Percentiles rank a stretch among this genome's conserved stretches.
These are phyloP conservation scores for Geotrichum citri-aurantii DNA, from an alignment of 1,139 yeast genomes.

Conservation along the genomic window DNA sequence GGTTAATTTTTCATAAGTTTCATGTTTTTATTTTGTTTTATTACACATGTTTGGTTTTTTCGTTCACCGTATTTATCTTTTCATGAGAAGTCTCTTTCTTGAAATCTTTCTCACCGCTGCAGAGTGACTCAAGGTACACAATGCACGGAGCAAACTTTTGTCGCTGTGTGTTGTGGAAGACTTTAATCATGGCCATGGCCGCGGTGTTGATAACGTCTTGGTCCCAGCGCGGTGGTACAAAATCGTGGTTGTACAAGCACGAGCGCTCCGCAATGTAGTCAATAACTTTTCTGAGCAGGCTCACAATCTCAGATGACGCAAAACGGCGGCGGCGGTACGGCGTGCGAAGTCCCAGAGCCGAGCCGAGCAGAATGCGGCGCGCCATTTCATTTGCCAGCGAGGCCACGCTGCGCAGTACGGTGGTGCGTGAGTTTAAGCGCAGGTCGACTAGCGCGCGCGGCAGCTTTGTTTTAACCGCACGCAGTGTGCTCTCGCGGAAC, in stretches of 20 bases:
- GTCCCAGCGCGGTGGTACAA: background rate
- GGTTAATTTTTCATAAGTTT: background rate
- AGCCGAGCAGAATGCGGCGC: background rate
- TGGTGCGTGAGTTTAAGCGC: conserved; percentile 6
- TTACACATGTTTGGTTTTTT: background rate
- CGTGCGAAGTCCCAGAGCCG: background rate
- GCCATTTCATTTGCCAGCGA: background rate
- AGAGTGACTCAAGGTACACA: conserved; percentile 1
- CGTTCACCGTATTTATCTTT: background rate
- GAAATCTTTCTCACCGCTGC: background rate
- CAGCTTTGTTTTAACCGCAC: conserved; percentile 3
- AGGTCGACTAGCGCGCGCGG: conserved; percentile 4
- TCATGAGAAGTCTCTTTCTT: background rate
- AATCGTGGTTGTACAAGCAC: background rate
- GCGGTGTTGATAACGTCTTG: background rate
- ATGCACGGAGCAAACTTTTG: conserved; percentile 4
- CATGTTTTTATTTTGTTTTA: background rate
- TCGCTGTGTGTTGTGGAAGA: background rate
- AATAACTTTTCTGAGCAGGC: background rate
- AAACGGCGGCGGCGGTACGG: background rate
- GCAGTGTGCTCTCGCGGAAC: background rate
- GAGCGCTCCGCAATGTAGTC: conserved; percentile 1
- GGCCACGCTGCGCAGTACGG: conserved; percentile 4
- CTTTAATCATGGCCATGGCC: conserved; percentile 3
- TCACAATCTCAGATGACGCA: background rate